A percentile compares a stretch with the other conserved stretches of the same genome.
Conservation (phyloP, 2,329 filamentous ascomycete species). For the Colletotrichum agaves region DNA sequence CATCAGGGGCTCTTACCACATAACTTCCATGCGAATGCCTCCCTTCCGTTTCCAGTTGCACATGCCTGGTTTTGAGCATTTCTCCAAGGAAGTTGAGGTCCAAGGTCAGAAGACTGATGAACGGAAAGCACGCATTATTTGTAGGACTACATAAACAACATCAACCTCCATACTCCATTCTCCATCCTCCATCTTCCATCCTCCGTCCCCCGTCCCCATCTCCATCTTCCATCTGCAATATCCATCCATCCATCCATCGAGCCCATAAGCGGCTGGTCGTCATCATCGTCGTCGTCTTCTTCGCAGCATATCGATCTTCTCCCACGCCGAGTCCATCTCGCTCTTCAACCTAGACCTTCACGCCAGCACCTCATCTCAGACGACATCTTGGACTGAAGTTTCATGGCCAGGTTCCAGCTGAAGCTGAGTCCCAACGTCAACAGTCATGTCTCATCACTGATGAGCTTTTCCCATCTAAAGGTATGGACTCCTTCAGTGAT, state of each 20-base stretch:
- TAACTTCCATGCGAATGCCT: too few species aligned
- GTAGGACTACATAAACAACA: too few species aligned
- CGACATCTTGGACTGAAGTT: conserved; percentile 13
- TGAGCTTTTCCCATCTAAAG: conserved; percentile 15
- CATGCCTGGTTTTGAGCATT: too few species aligned
- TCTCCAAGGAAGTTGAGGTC: too few species aligned
- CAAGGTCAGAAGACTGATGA: too few species aligned
- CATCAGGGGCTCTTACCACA: too few species aligned
- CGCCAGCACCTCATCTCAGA: conserved; percentile 12
- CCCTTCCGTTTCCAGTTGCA: too few species aligned
- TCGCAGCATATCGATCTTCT: background rate
- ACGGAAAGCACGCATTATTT: too few species aligned
- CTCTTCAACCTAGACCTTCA: background rate
- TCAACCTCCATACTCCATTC: too few species aligned
- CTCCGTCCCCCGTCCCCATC: too few species aligned
- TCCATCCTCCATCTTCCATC: too few species aligned
- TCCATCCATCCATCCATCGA: background rate
- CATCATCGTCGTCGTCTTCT: conserved; percentile 13
- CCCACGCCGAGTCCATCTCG: conserved; percentile 11
- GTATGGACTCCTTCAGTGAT: conserved; percentile 8
- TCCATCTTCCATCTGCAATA: background rate
- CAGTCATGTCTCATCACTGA: conserved; percentile 22
- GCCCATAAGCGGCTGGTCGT: background rate
- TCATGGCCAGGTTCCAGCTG: conserved; percentile 11
- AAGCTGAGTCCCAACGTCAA: conserved; percentile 4